A percentile compares a stretch with the other conserved stretches of the same genome.
These are phyloP conservation scores for Isabelozyma pseudorhagii DNA, from an alignment of 805 yeast species.

Conservation along the genomic window DNA sequence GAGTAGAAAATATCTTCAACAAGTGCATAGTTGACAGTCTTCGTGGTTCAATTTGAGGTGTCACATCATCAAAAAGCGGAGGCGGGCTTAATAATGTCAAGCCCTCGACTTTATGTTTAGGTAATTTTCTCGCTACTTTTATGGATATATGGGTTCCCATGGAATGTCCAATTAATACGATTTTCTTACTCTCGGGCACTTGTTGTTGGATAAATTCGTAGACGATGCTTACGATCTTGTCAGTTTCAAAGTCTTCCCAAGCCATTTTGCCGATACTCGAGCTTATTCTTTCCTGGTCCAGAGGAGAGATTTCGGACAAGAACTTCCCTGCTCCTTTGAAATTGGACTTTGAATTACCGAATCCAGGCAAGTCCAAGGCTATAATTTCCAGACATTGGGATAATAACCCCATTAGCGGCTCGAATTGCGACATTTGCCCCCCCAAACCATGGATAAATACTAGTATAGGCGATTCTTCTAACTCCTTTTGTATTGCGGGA, in stretches of 20 bases:
- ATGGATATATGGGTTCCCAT: constrained; percentile 63
- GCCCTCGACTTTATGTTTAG: constrained; percentile 41
- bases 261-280: constrained; percentile 24
- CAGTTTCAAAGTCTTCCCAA: constrained; percentile 42
- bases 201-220: constrained; percentile 33
- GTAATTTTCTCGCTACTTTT: constrained; percentile 40
- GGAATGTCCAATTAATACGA: constrained; percentile 65
- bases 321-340: constrained; percentile 11
- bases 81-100: constrained; percentile 53
- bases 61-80: constrained; percentile 20
- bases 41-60: constrained; percentile 1
- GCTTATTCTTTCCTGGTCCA: constrained; percentile 31
- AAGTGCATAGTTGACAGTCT: neutral
- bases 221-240: constrained; percentile 38
- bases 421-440: constrained; percentile 85
- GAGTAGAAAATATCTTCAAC: constrained; percentile 29
- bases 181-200: constrained; percentile 37
- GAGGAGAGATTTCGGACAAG: constrained; percentile 20
- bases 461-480: constrained; percentile 54
- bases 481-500: constrained; percentile 26
- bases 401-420: constrained; percentile 62
- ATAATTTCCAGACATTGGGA: constrained; percentile 61
- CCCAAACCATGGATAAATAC: constrained; percentile 86
- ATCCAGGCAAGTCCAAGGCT: constrained; percentile 84
- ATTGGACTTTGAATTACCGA: constrained; percentile 52